phyloP scores from a whole-genome alignment of 345 rosid genomes.

The Citrus trifoliata region DNA sequence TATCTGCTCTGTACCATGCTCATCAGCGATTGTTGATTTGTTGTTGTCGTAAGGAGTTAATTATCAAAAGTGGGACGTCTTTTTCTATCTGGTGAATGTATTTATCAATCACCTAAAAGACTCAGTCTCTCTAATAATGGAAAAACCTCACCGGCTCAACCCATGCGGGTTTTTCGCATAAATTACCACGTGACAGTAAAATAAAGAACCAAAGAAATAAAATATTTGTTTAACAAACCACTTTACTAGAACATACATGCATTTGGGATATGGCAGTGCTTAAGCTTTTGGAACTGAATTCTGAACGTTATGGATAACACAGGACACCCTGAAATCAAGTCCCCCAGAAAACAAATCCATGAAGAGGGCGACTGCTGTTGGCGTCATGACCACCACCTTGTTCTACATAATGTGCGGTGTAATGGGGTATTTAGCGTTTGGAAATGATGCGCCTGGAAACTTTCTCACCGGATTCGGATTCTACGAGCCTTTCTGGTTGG shows the following conservation, averaged over 20 bases:
- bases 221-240: too few relatives aligned
- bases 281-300: background rate
- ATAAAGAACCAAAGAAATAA: too few relatives aligned
- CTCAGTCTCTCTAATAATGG: background rate
- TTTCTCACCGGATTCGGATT: slow-evolving; percentile 90
- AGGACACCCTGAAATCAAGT: slow-evolving; percentile 61
- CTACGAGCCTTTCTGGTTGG: slow-evolving; percentile 80
- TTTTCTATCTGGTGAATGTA: background rate
- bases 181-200: too few relatives aligned
- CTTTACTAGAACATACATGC: background rate
- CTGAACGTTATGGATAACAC: background rate
- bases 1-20: background rate
- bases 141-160: background rate
- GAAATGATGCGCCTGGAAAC: slow-evolving; percentile 79
- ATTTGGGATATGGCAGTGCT: background rate
- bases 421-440: slow-evolving; percentile 85
- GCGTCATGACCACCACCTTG: slow-evolving; percentile 55
- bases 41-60: background rate
- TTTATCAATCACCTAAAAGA: background rate
- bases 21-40: background rate
- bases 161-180: too few relatives aligned
- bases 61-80: background rate
- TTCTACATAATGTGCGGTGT: slow-evolving; percentile 80
- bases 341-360: slow-evolving; percentile 66
- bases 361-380: slow-evolving; percentile 59